phyloP scores from a whole-genome alignment of 192 early-diverging fungal species.

The Coemansia sp. region DNA sequence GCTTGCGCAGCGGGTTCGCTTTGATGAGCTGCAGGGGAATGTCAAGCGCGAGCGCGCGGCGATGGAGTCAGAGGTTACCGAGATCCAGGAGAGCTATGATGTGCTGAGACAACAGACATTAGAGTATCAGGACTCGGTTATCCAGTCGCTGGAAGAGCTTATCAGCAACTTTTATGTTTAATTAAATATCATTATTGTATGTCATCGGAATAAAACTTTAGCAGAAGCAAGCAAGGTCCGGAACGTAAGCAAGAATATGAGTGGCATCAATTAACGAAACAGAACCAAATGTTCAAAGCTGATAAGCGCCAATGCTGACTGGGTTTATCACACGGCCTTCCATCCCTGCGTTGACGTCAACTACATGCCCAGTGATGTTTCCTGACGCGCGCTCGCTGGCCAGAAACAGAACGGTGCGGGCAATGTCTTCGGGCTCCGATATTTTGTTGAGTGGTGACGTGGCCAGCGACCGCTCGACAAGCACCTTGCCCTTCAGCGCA shows the following conservation, averaged over 20 bases:
- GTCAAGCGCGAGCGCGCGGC: conserved; percentile 30
- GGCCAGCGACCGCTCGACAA: conserved; percentile 57
- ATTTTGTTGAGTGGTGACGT: conserved; percentile 58
- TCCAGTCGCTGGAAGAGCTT: conserved; percentile 47
- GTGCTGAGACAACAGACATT: conserved; percentile 45
- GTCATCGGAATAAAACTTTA: background rate
- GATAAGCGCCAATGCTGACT: background rate
- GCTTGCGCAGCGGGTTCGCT: conserved; percentile 30
- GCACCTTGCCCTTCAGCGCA: conserved; percentile 42
- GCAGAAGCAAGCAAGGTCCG: too few relatives aligned
- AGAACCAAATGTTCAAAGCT: background rate
- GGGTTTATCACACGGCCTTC: conserved; percentile 31
- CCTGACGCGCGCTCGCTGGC: conserved; percentile 43
- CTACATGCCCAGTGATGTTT: conserved; percentile 57
- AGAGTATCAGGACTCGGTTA: conserved; percentile 48
- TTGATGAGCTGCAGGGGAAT: conserved; percentile 26
- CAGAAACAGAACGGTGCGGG: conserved; percentile 55
- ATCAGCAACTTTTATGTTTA: conserved; percentile 33
- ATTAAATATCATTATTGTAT: background rate
- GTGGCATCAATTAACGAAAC: too few relatives aligned
- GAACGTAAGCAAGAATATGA: too few relatives aligned
- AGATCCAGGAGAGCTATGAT: conserved; percentile 41
- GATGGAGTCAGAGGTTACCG: conserved; percentile 33
- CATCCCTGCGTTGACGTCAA: conserved; percentile 62
- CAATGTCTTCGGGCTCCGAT: conserved; percentile 57